A percentile compares a stretch with the other conserved stretches of the same genome.
Evolutionary conservation across 2,329 filamentous ascomycete species (phyloP).

Genomic region (Rhexocercosporidium sp.): DNA sequence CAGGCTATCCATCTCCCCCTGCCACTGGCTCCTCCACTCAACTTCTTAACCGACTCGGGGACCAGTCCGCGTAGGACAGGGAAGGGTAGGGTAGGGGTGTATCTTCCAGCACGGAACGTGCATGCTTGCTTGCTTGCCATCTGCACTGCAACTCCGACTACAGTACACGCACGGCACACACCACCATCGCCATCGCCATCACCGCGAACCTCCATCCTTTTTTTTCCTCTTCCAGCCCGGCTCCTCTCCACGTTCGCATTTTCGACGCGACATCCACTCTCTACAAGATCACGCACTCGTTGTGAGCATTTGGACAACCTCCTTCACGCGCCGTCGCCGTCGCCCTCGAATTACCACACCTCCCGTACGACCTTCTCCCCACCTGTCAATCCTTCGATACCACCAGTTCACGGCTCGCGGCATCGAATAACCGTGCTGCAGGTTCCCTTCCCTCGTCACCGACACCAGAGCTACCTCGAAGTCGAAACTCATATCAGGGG

Average conservation of each 20-base stretch:
- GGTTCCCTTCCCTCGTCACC: conserved; percentile 11
- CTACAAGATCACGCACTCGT: neutral
- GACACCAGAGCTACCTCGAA: neutral
- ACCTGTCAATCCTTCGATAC: conserved; percentile 16
- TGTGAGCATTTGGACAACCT: neutral
- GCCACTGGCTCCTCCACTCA: neutral
- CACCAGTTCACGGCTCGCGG: conserved; percentile 12
- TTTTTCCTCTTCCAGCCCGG: conserved; percentile 10
- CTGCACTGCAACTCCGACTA: neutral
- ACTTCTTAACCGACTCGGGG: conserved; percentile 4
- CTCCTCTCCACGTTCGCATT: conserved; percentile 4
- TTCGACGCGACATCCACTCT: conserved; percentile 12
- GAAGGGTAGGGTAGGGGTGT: too few relatives aligned
- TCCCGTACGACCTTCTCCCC: conserved; percentile 8
- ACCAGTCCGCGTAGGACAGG: neutral
- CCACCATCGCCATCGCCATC: conserved; percentile 2
- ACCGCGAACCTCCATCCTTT: conserved; percentile 5
- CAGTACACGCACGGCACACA: neutral
- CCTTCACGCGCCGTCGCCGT: neutral
- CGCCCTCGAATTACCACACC: conserved; percentile 2
- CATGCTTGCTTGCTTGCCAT: conserved; percentile 6
- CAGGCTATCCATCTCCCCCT: neutral
- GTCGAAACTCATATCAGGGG: neutral
- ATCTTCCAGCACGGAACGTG: conserved; percentile 9
- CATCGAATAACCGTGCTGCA: conserved; percentile 15